Base-by-base conservation (phyloP, 2,329 filamentous ascomycete genomes). In the Colletotrichum costaricense region DNA sequence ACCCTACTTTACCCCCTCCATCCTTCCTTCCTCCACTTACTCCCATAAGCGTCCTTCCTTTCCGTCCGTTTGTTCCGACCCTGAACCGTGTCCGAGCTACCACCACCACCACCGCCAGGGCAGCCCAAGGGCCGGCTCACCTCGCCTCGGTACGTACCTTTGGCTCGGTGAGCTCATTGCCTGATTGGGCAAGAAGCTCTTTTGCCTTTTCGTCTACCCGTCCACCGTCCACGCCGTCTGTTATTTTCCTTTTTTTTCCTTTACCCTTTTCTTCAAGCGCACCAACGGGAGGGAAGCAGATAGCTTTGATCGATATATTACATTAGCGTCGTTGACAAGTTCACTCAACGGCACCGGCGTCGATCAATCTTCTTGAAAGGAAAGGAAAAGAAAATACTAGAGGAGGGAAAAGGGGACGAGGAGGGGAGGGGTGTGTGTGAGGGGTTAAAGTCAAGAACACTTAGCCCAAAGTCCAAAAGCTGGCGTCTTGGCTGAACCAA, bases 131-230 rank as follows among this genome's bases (percentile, higher is more conserved):
- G 42, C 3, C 19, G n/a, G 16, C 26, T 52, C 28, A 35, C 42
- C 60, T 63, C 33, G 19, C 11, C 9, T 14, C 26, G 22, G 30
- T 66, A 70, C 67, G 62, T 71, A 67, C 35, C 57, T 19, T 7
- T 5, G 28, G 28, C 63, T 70, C 68, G 68, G 63, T 28, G 68
- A 60, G 56, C n/a, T 66, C 30, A 56, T 62, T 52, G 24, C 46
- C 57, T 57, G 57, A 62, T 72, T 72, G 64, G 64, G 63, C 28
- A 68, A 38, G 19, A n/a, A 57, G 28, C 67, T 58, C n/a, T 49
- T 54, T 46, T 33, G 19, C 54, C 12, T 22, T 33, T 22, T 35
- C 12, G 58, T 49, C 24, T 33, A 60, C 62, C 28, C 22, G 33
- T 54, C n/a, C 46, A 49, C 28, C 42, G 59, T 38, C 12, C 24